Evolutionary conservation across 352 stramenopile species (phyloP).

Genomic region (Hyaloperonospora brassicae): DNA sequence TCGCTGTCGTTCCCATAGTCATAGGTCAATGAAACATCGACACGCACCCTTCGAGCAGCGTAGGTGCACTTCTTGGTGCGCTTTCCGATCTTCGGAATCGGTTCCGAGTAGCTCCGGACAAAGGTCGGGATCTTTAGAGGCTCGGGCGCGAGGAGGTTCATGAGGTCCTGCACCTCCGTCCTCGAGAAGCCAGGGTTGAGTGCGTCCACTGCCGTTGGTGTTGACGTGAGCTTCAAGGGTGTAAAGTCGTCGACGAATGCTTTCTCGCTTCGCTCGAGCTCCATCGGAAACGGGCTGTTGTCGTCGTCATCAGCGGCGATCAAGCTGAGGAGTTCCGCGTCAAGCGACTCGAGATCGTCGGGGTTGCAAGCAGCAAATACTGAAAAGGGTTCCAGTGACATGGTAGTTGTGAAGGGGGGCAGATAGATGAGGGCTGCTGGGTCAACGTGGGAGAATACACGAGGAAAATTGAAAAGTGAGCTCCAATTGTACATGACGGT

Average conservation of each 20-base stretch:
- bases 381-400: conserved; percentile 32
- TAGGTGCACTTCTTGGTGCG: conserved; percentile 58
- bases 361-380: conserved; percentile 20
- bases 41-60: conserved; percentile 38
- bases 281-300: conserved; percentile 11
- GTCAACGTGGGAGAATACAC: too few relatives aligned
- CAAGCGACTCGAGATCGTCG: conserved; percentile 29
- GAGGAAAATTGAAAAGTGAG: conserved; percentile 12
- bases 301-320: conserved; percentile 24
- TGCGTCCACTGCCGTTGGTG: conserved; percentile 27
- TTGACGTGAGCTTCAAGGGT: conserved; percentile 29
- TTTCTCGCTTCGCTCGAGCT: conserved; percentile 7
- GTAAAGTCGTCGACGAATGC: conserved; percentile 22
- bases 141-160: conserved; percentile 27
- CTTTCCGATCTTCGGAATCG: conserved; percentile 27
- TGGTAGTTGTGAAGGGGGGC: background rate
- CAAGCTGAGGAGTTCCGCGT: conserved; percentile 29
- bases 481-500: background rate
- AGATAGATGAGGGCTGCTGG: too few relatives aligned
- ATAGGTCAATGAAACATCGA: background rate
- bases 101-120: conserved; percentile 18
- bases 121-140: conserved; percentile 17
- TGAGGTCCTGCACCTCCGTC: conserved; percentile 32
- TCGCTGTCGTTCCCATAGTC: background rate
- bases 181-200: conserved; percentile 31